phyloP scores from a whole-genome alignment of 2,329 filamentous ascomycete species.

The Epichloe sibirici region DNA sequence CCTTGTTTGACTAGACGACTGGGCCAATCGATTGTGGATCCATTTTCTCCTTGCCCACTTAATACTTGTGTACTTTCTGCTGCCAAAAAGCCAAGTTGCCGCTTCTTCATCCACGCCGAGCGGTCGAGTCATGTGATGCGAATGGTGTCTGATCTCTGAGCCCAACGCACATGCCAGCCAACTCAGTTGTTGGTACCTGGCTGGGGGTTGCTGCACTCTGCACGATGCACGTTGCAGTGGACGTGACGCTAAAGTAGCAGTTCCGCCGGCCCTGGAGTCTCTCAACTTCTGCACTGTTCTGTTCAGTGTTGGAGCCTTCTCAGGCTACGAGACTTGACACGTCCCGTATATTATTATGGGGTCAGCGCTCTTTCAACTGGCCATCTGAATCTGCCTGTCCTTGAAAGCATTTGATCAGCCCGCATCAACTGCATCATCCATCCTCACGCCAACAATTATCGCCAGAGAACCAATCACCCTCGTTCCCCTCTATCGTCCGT shows the following conservation, averaged over 20 bases:
- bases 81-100: neutral
- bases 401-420: neutral
- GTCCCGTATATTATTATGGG: too few species aligned
- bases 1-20: neutral
- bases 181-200: too few species aligned
- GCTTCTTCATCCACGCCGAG: neutral
- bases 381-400: neutral
- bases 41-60: neutral
- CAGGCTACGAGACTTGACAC: too few species aligned
- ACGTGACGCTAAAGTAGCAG: neutral
- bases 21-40: neutral
- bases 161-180: too few species aligned
- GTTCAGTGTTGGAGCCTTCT: too few species aligned
- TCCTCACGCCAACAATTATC: neutral
- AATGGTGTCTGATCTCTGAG: neutral
- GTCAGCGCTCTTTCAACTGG: neutral
- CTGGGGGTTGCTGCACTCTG: neutral
- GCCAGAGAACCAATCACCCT: neutral
- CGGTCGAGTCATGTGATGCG: constrained; percentile 5
- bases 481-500: neutral
- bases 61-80: neutral
- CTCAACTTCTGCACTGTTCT: neutral
- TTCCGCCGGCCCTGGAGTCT: neutral
- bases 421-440: neutral
- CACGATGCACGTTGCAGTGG: neutral